These are phyloP conservation scores for Phallus indusiatus DNA, from an alignment of 768 basidiomycete species.

Conservation along the genomic window DNA sequence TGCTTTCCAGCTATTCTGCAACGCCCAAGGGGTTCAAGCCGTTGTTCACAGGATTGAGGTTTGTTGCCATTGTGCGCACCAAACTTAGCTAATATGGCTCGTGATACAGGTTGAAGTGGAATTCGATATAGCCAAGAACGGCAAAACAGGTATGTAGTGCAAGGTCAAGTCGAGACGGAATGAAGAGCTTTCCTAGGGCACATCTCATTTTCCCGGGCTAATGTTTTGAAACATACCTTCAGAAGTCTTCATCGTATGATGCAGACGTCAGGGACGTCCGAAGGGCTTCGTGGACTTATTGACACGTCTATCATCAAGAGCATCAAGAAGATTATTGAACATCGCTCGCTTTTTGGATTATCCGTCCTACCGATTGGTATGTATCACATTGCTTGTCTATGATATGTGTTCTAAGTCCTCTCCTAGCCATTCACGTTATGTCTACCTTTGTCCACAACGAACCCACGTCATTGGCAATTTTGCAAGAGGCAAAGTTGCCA, in stretches of 20 bases:
- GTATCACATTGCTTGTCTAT: slow-evolving; percentile 16
- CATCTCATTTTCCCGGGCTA: slow-evolving; percentile 63
- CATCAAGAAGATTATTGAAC: slow-evolving; percentile 79
- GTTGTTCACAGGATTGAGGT: slow-evolving; percentile 87
- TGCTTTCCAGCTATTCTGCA: slow-evolving; percentile 80
- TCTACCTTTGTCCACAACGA: slow-evolving; percentile 98
- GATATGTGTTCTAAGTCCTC: not conserved
- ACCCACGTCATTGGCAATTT: slow-evolving; percentile 84
- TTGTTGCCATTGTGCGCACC: slow-evolving; percentile 16
- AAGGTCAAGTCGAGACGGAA: not conserved
- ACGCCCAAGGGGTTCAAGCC: slow-evolving; percentile 72
- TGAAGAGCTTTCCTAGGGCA: slow-evolving; percentile 35
- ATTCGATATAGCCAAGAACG: slow-evolving; percentile 49
- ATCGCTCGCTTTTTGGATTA: slow-evolving; percentile 77
- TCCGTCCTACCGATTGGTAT: slow-evolving; percentile 77
- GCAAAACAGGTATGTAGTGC: slow-evolving; percentile 42
- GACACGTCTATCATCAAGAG: slow-evolving; percentile 81
- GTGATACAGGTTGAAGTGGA: slow-evolving; percentile 54
- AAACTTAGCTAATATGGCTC: slow-evolving; percentile 4
- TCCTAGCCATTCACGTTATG: slow-evolving; percentile 84
- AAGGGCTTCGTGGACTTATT: slow-evolving; percentile 89
- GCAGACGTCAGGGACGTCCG: slow-evolving; percentile 89
- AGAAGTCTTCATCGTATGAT: slow-evolving; percentile 96
- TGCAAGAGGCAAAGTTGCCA: slow-evolving; percentile 88
- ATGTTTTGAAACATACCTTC: slow-evolving; percentile 82